Conservation (phyloP, 169 alveolate genomes). For the Cystoisospora suis region DNA sequence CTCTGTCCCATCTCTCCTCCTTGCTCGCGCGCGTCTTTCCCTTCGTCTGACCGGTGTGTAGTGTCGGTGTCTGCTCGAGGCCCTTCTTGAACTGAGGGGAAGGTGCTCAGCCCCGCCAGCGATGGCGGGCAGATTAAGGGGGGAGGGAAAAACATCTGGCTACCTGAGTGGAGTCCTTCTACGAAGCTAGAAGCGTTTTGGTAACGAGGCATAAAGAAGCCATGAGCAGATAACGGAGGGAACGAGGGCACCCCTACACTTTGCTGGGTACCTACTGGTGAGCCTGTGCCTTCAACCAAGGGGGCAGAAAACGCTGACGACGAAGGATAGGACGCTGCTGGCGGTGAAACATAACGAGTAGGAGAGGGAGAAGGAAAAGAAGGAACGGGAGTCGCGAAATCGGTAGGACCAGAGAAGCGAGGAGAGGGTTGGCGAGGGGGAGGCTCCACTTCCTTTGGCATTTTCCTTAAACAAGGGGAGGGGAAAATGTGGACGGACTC, state of each 20-base stretch:
- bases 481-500: too few species aligned
- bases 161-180: not conserved
- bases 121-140: conserved; percentile 11
- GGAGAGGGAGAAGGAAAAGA: too few species aligned
- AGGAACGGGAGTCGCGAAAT: too few species aligned
- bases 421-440: too few species aligned
- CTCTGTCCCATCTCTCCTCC: not conserved
- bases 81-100: not conserved
- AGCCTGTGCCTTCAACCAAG: not conserved
- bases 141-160: not conserved
- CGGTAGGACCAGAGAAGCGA: too few species aligned
- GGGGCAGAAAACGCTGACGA: not conserved
- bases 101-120: not conserved
- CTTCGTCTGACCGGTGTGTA: not conserved
- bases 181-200: not conserved
- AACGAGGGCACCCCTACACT: not conserved
- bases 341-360: too few species aligned
- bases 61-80: not conserved
- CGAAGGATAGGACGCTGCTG: too few species aligned
- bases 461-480: too few species aligned
- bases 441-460: too few species aligned
- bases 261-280: too few species aligned
- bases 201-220: not conserved
- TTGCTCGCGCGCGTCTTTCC: not conserved
- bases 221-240: not conserved